Percentiles rank a stretch among this genome's conserved stretches.
These are phyloP conservation scores for Hyaloperonospora arabidopsidis DNA, from an alignment of 352 stramenopile genomes.

Conservation along the genomic window DNA sequence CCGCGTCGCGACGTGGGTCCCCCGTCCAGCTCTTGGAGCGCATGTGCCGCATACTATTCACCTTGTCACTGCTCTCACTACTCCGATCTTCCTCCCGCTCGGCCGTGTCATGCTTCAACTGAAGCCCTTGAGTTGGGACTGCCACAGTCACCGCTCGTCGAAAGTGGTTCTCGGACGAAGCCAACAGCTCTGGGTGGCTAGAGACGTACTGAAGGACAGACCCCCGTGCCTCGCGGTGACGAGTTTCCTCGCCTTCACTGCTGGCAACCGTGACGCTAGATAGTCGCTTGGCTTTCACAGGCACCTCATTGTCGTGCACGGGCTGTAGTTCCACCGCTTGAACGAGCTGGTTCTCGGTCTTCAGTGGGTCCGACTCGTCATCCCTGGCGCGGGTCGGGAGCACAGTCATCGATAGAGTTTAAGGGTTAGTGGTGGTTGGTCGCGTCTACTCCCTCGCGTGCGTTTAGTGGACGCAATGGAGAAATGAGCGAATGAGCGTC, in stretches of 20 bases:
- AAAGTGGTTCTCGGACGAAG: conserved; percentile 22
- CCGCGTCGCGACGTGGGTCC: conserved; percentile 41
- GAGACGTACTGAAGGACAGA: conserved; percentile 9
- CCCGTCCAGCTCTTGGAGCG: conserved; percentile 48
- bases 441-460: no score
- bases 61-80: conserved; percentile 13
- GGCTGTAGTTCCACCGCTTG: conserved; percentile 1
- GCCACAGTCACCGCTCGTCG: conserved; percentile 49
- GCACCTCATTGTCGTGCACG: conserved; percentile 2
- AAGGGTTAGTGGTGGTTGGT: no score
- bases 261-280: conserved; percentile 20
- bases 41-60: conserved; percentile 15
- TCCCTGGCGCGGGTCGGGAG: conserved; percentile 13
- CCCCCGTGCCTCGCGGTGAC: conserved; percentile 13
- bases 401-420: conserved; percentile 14
- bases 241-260: conserved; percentile 20
- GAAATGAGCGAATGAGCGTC: conserved; percentile 15
- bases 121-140: conserved; percentile 24
- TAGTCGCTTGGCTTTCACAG: conserved; percentile 17
- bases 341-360: conserved; percentile 19
- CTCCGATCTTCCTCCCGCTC: conserved; percentile 19
- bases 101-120: conserved; percentile 6
- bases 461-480: conserved; percentile 8
- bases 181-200: conserved; percentile 3
- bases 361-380: conserved; percentile 16